These are phyloP conservation scores for Aspergillus vadensis DNA, from an alignment of 2,329 filamentous ascomycete species.

Conservation along the genomic window DNA sequence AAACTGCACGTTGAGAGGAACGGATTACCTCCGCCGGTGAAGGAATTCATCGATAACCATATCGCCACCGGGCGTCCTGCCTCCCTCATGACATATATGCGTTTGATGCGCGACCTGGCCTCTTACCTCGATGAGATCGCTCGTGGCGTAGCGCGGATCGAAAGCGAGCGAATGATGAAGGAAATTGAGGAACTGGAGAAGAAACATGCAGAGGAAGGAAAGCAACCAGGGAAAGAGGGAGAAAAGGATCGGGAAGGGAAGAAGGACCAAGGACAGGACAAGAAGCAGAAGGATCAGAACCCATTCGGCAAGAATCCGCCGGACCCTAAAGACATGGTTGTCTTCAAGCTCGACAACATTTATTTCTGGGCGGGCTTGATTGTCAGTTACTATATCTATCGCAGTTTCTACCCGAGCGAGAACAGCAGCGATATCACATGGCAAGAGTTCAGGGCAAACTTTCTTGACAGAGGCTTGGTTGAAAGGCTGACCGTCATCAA, in stretches of 20 bases:
- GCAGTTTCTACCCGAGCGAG: conserved; percentile 67
- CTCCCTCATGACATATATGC: conserved; percentile 60
- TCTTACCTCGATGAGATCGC: conserved; percentile 58
- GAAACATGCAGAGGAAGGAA: conserved; percentile 15
- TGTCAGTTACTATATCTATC: conserved; percentile 64
- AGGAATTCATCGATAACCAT: conserved; percentile 62
- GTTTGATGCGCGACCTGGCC: conserved; percentile 59
- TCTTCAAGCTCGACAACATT: conserved; percentile 55
- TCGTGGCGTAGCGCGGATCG: conserved; percentile 29
- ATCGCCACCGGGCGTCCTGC: conserved; percentile 50
- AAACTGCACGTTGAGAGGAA: conserved; percentile 65
- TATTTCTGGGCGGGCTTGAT: conserved; percentile 56
- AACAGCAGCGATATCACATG: conserved; percentile 83
- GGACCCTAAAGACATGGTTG: conserved; percentile 39
- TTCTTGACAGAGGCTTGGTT: conserved; percentile 93
- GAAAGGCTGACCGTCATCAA: conserved; percentile 86
- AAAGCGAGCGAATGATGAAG: conserved; percentile 26
- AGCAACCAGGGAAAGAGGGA: conserved; percentile 21
- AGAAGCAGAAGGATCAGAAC: conserved; percentile 30
- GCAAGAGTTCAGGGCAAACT: conserved; percentile 93
- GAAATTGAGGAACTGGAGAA: conserved; percentile 15
- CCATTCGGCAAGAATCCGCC: conserved; percentile 30
- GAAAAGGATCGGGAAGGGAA: conserved; percentile 18
- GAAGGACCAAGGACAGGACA: conserved; percentile 25
- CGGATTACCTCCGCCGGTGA: conserved; percentile 70